Base-by-base conservation (phyloP, 345 rosid species). In the Euphorbia tirucalli region DNA sequence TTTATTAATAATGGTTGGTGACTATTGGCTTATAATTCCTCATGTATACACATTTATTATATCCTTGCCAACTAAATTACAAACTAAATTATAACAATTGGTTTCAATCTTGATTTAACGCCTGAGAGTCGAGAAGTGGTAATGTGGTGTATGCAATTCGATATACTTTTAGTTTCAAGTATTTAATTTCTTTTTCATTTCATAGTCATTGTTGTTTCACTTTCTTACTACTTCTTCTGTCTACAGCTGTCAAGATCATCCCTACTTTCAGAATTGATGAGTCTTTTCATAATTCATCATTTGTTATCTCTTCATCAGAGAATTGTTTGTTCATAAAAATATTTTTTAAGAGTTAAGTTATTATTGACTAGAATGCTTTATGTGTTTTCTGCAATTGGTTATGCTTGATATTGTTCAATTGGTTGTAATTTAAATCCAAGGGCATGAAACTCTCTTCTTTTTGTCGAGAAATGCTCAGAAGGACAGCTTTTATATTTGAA, bases 101-200 rank as follows among this genome's bases (percentile, higher is more conserved):
- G 94, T 55, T 93, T 96, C 81, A 92, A 83, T 76, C 86, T 96
- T 72, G 99, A 96, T 16, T 77, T 87, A 66, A 93, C 91, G 80
- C 81, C 81, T 71, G 99, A 96, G 80, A 90, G 79, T 69, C 88
- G 97, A 78, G 99, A 96, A 85, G 75, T 83, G 92, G 99, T 96
- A 90, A 58, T 57, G 59, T 64, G 50, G 55, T 49, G 27, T 61
- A 25, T 79, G 46, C 49, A 65, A 25, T 72, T 74, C n/a, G n/a
- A 22, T 56, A 49, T 77, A 3, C 55, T 52, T 43, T 48, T 13
- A 22, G 15, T 61, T 13, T 57, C 68, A 15, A 2, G 44, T 62
- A 25, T 43, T 64, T 25, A 6, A 5, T 56, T 25, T 71, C n/a
- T 71, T 61, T 54, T 50, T 63, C 5, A 18, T 48, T 48, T 66